A percentile compares a stretch with the other conserved stretches of the same genome.
phyloP scores from a whole-genome alignment of 2,329 filamentous ascomycete species.

The Metarhizium album region DNA sequence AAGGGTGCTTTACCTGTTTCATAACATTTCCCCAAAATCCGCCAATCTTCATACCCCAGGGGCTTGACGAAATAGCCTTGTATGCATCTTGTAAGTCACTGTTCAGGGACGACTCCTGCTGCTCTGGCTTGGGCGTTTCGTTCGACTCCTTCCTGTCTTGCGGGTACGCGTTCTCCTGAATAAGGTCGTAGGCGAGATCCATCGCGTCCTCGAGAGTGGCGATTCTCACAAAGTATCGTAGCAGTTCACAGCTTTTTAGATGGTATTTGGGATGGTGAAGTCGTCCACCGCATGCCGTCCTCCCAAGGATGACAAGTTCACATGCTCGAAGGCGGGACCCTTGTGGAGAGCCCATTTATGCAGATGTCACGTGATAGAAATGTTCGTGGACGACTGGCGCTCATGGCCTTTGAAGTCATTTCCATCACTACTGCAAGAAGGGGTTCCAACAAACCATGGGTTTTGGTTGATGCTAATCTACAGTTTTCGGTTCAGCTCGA shows the following conservation, averaged over 20 bases:
- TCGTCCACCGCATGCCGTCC: too few relatives aligned
- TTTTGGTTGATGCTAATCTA: too few relatives aligned
- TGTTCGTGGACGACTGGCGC: too few relatives aligned
- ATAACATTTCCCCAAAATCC: slow-evolving; percentile 86
- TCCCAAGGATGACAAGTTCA: background rate
- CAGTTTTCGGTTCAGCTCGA: too few relatives aligned
- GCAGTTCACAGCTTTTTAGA: background rate
- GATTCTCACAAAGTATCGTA: background rate
- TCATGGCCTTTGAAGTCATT: too few relatives aligned
- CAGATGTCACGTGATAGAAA: too few relatives aligned
- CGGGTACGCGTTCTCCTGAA: slow-evolving; percentile 69
- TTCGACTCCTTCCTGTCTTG: slow-evolving; percentile 41
- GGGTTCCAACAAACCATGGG: too few relatives aligned
- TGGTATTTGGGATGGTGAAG: background rate
- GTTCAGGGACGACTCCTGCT: slow-evolving; percentile 53
- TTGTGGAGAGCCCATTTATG: too few relatives aligned
- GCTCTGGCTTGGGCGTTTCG: slow-evolving; percentile 28
- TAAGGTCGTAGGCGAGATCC: slow-evolving; percentile 97
- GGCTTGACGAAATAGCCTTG: slow-evolving; percentile 80
- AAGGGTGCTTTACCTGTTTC: slow-evolving; percentile 56
- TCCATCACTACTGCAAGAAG: too few relatives aligned
- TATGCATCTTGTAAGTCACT: slow-evolving; percentile 91
- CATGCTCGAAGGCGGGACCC: background rate
- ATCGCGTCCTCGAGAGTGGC: slow-evolving; percentile 35
- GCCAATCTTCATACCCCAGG: slow-evolving; percentile 82